These are phyloP conservation scores for Ensete glaucum DNA, from an alignment of 176 grass and related monocot genomes.

Conservation along the genomic window DNA sequence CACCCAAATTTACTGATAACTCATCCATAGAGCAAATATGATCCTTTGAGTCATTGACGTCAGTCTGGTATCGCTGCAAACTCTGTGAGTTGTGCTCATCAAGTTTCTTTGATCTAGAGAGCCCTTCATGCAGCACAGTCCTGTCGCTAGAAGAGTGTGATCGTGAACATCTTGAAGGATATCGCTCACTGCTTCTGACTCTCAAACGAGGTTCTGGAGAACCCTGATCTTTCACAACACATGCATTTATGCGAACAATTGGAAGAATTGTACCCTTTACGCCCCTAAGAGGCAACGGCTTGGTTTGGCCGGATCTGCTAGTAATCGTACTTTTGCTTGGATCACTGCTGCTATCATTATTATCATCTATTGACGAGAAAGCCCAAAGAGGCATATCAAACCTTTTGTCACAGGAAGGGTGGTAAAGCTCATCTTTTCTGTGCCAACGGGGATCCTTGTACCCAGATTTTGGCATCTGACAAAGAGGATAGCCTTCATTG, in stretches of 20 bases:
- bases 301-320: slow-evolving; percentile 38
- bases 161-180: slow-evolving; percentile 53
- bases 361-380: slow-evolving; percentile 71
- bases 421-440: slow-evolving; percentile 62
- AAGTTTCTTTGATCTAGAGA: slow-evolving; percentile 50
- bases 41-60: slow-evolving; percentile 64
- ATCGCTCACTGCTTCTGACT: slow-evolving; percentile 40
- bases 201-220: slow-evolving; percentile 48
- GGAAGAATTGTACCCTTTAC: slow-evolving; percentile 61
- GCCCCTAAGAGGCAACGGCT: slow-evolving; percentile 40
- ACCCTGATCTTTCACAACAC: slow-evolving; percentile 62
- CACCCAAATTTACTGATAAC: slow-evolving; percentile 63
- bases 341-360: slow-evolving; percentile 45
- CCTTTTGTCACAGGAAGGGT: slow-evolving; percentile 45
- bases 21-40: slow-evolving; percentile 76
- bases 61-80: slow-evolving; percentile 60
- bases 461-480: slow-evolving; percentile 63
- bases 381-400: slow-evolving; percentile 74
- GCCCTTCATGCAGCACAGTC: slow-evolving; percentile 55
- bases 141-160: slow-evolving; percentile 64
- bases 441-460: slow-evolving; percentile 62
- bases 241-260: slow-evolving; percentile 84
- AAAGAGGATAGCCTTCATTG: slow-evolving; percentile 80
- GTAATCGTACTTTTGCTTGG: slow-evolving; percentile 38
- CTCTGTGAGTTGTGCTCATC: slow-evolving; percentile 54